These are phyloP conservation scores for Capsicum baccatum DNA, from an alignment of 257 asterid species.

Conservation along the genomic window DNA sequence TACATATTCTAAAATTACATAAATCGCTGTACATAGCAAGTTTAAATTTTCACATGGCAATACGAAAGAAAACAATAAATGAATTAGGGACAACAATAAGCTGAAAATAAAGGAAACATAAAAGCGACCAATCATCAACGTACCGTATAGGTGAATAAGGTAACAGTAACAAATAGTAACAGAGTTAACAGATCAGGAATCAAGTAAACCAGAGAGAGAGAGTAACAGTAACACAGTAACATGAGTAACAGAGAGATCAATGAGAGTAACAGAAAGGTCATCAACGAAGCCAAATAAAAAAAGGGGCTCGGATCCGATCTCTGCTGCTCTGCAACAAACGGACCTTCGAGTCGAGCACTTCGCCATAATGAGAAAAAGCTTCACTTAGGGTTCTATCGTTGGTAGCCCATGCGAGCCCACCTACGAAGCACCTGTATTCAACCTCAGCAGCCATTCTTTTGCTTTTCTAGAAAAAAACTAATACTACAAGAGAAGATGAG, in stretches of 20 bases:
- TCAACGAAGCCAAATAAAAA: conserved; percentile 39
- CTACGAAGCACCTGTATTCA: conserved; percentile 42
- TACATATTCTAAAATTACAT: no score
- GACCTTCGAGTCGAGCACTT: conserved; percentile 73
- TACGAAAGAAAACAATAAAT: no score
- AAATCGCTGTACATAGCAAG: no score
- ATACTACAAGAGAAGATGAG: no score
- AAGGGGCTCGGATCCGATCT: conserved; percentile 34
- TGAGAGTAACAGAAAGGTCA: conserved; percentile 37
- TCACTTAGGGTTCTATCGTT: conserved; percentile 51
- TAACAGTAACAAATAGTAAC: conserved; percentile 21
- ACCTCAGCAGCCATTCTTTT: conserved; percentile 21
- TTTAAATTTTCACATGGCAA: no score
- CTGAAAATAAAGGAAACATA: neutral
- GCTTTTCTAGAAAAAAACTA: no score
- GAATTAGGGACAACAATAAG: no score
- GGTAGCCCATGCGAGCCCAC: conserved; percentile 73
- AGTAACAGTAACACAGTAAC: no score
- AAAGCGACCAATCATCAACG: conserved; percentile 40
- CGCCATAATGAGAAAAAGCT: conserved; percentile 61
- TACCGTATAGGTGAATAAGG: conserved; percentile 38
- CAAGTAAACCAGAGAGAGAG: no score
- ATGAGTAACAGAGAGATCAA: conserved; percentile 34
- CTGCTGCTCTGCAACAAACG: conserved; percentile 44
- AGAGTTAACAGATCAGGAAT: neutral